These are phyloP conservation scores for Collybiopsis confluens DNA, from an alignment of 768 basidiomycete species.

Conservation along the genomic window DNA sequence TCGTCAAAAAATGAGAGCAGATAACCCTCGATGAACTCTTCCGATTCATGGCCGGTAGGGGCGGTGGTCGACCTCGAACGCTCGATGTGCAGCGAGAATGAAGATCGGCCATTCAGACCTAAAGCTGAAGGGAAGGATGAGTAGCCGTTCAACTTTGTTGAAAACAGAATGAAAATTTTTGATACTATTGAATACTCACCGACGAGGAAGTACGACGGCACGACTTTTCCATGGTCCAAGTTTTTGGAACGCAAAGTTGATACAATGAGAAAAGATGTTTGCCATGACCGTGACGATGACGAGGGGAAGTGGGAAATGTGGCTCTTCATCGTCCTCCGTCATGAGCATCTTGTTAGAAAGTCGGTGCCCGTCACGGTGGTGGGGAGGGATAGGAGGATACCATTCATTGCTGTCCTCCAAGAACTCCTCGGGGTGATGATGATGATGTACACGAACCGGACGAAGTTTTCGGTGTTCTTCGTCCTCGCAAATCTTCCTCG, in stretches of 20 bases:
- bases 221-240: conserved; percentile 83
- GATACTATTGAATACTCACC: conserved; percentile 46
- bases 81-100: no score
- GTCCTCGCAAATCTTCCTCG: background rate
- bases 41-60: no score
- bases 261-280: no score
- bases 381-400: conserved; percentile 11
- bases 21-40: no score
- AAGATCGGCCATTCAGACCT: no score
- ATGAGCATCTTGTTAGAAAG: background rate
- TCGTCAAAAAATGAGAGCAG: no score
- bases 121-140: no score
- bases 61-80: no score
- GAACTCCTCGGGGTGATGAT: conserved; percentile 26
- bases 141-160: no score
- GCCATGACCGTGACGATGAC: conserved; percentile 21
- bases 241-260: conserved; percentile 55
- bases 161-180: no score
- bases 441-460: conserved; percentile 33
- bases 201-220: conserved; percentile 76
- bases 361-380: conserved; percentile 5
- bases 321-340: background rate
- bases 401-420: conserved; percentile 14
- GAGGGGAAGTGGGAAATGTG: conserved; percentile 11
- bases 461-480: conserved; percentile 16